phyloP scores from a whole-genome alignment of 805 yeast genomes.

The Pichia kluyveri region DNA sequence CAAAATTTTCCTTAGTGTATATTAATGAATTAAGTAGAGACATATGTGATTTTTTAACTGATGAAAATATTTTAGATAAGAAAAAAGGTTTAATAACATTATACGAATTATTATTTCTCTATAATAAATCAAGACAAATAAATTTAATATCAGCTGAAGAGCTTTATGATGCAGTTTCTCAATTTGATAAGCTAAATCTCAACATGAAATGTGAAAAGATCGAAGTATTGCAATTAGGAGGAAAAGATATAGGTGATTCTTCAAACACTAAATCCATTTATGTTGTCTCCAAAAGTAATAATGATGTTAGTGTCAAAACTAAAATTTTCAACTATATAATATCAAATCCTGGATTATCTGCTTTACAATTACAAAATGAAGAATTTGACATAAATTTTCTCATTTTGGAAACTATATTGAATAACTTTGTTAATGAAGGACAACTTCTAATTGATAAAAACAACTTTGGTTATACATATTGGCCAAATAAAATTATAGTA shows the following conservation, averaged over 20 bases:
- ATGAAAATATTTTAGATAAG: conserved; percentile 33
- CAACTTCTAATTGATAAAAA: conserved; percentile 21
- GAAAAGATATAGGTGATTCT: too few relatives aligned
- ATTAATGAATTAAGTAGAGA: conserved; percentile 69
- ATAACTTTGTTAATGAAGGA: conserved; percentile 18
- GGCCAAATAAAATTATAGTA: conserved; percentile 20
- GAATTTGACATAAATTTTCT: conserved; percentile 22
- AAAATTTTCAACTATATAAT: conserved; percentile 15
- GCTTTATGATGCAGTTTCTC: conserved; percentile 49
- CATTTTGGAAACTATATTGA: conserved; percentile 22
- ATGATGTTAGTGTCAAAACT: conserved; percentile 17
- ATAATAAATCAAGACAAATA: conserved; percentile 56
- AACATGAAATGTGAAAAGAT: background rate
- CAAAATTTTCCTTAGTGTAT: conserved; percentile 18
- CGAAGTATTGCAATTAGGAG: too few relatives aligned
- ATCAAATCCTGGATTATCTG: conserved; percentile 19
- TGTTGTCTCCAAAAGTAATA: conserved; percentile 20
- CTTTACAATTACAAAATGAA: conserved; percentile 23
- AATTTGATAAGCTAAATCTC: conserved; percentile 40
- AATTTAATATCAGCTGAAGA: conserved; percentile 66
- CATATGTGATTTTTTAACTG: conserved; percentile 58
- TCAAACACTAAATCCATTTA: conserved; percentile 7
- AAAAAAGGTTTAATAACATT: conserved; percentile 54
- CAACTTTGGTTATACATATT: conserved; percentile 23
- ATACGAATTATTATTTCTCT: conserved; percentile 53